Base-by-base conservation (phyloP, 31 red algal genomes). In the Endocladia muricata region DNA sequence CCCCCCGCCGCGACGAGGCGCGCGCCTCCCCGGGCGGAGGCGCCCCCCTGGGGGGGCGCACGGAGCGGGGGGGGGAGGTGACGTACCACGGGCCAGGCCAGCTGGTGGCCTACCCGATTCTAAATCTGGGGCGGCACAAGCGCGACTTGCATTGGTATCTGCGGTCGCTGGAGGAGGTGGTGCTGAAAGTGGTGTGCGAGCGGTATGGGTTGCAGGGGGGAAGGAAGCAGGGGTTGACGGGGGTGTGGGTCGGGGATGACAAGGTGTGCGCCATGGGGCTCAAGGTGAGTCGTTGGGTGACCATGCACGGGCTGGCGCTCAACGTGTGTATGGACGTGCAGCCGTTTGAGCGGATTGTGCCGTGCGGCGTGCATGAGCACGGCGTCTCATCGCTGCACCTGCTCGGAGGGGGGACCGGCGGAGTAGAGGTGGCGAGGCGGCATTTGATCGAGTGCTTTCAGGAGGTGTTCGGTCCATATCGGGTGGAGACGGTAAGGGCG, bases 1-100 rank as follows among this genome's bases (percentile, higher is more conserved):
- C 13, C 2, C 76, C 31, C 23, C 66, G 21, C 17, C 36, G 25
- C 59, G 40, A 64, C 1, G 30, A 23, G 33, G 9, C 21, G 59
- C 4, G 29, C 13, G 34, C 22, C 17, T 43, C 1, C 42, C 36
- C 19, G 11, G 31, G n/a, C n/a, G n/a, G n/a, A n/a, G n/a, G n/a
- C 30, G 26, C 69, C 42, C 74, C 80, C 23, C 22, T 70, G 54
- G n/a, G 86, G 25, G 65, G 86, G 3, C 90, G 94, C 31, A 98
- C 88, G 1, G 91, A 98, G 44, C 79, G 95, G 15, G 95, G 95
- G 22, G 95, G 95, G 2, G 87, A 98, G 36, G 86, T 98, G 2
- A 98, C 95, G 17, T 98, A 88, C 70, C 95, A 98, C 70, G 95
- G 91, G 22, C 95, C 95, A 6, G 95, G 95, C n/a, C 95, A 98